phyloP scores from a whole-genome alignment of 2,329 filamentous ascomycete genomes.

The Pseudocercospora pini-densiflorae region DNA sequence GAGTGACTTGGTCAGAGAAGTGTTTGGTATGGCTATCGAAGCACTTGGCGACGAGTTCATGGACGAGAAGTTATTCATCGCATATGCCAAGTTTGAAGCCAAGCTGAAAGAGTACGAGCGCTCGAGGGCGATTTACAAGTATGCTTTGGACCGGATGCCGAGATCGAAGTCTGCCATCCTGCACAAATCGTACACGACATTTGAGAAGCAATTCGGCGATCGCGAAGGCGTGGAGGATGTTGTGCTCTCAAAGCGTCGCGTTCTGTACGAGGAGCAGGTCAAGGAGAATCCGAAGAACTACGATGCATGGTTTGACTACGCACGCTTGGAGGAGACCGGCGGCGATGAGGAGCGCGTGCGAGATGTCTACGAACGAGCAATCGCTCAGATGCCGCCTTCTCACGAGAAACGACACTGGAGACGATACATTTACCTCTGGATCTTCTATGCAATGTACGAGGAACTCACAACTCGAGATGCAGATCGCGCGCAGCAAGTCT shows the following conservation, averaged over 20 bases:
- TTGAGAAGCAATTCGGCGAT: constrained; percentile 98
- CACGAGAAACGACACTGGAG: constrained; percentile 98
- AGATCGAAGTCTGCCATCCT: constrained; percentile 82
- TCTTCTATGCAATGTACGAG: constrained; percentile 96
- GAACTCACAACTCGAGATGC: constrained; percentile 82
- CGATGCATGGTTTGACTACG: constrained; percentile 96
- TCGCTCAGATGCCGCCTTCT: constrained; percentile 91
- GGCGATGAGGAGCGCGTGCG: constrained; percentile 82
- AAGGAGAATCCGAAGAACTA: constrained; percentile 97
- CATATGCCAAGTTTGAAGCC: constrained; percentile 92
- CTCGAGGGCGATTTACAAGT: constrained; percentile 93
- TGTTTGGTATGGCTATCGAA: constrained; percentile 87
- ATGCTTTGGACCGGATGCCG: constrained; percentile 88
- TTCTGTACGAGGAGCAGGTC: constrained; percentile 92
- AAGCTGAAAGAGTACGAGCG: constrained; percentile 96
- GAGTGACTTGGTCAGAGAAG: constrained; percentile 86
- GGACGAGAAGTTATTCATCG: constrained; percentile 93
- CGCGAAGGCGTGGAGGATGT: constrained; percentile 93
- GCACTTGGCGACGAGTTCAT: constrained; percentile 92
- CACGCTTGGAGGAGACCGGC: constrained; percentile 82
- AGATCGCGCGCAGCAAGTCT: constrained; percentile 83
- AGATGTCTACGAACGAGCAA: constrained; percentile 93
- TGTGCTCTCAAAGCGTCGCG: constrained; percentile 88
- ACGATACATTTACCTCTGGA: constrained; percentile 95
- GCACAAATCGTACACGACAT: constrained; percentile 94